A percentile compares a stretch with the other conserved stretches of the same genome.
These are phyloP conservation scores for Xylaria sp. DNA, from an alignment of 2,329 filamentous ascomycete genomes.

Conservation along the genomic window DNA sequence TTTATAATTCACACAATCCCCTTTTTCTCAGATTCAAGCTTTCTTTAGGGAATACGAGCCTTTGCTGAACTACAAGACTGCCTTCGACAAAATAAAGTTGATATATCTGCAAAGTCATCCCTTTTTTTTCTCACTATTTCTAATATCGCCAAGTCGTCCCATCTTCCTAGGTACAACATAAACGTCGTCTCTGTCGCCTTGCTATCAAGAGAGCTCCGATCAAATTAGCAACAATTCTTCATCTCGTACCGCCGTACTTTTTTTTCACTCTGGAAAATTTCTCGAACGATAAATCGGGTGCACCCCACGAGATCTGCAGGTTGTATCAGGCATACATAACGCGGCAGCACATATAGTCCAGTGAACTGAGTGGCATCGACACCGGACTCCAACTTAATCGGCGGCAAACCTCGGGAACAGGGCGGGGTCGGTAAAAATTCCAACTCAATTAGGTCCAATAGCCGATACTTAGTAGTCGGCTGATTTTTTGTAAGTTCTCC, in stretches of 20 bases:
- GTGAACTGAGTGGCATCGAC: conserved; percentile 4
- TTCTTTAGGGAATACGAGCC: background rate
- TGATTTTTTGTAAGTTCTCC: conserved; percentile 19
- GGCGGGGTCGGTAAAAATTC: background rate
- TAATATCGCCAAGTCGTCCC: background rate
- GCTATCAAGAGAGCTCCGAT: background rate
- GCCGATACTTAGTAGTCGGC: background rate
- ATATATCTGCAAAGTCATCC: conserved; percentile 3
- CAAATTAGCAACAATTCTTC: background rate
- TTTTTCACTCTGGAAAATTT: background rate
- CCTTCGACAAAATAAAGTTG: conserved; percentile 12
- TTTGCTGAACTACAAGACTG: conserved; percentile 1
- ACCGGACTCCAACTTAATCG: background rate
- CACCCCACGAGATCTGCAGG: conserved; percentile 38
- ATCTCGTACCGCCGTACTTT: background rate
- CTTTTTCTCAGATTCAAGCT: background rate
- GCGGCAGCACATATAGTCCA: conserved; percentile 19
- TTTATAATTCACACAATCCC: conserved; percentile 4
- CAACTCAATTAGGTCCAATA: too few relatives aligned
- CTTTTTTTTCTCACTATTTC: background rate
- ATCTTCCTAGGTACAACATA: background rate
- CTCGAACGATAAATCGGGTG: conserved; percentile 22
- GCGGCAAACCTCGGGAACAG: too few relatives aligned
- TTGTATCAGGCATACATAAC: conserved; percentile 32
- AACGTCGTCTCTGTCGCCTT: background rate